Percentiles rank a stretch among this genome's conserved stretches.
These are phyloP conservation scores for Colletotrichum orbiculare DNA, from an alignment of 2,329 filamentous ascomycete species.

Conservation along the genomic window DNA sequence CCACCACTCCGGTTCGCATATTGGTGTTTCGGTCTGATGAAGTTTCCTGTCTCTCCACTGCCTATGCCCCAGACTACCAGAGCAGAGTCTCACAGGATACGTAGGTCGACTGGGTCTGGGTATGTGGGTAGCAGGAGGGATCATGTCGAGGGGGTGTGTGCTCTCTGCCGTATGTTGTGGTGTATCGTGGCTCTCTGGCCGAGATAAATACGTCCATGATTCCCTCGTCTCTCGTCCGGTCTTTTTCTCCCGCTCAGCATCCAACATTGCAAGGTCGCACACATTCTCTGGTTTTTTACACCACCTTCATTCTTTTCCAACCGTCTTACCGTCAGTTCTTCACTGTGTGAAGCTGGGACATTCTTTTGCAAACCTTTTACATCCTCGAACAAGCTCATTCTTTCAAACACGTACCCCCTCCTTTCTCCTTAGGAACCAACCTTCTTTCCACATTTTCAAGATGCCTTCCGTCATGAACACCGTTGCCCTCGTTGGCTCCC, in stretches of 20 bases:
- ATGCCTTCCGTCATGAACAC: conserved; percentile 29
- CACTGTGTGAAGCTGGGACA: conserved; percentile 38
- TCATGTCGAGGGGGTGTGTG: not conserved
- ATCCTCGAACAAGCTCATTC: conserved; percentile 27
- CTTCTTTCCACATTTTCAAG: conserved; percentile 3
- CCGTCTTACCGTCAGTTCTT: conserved; percentile 33
- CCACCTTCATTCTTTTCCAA: conserved; percentile 34
- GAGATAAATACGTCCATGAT: conserved; percentile 26
- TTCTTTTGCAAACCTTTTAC: conserved; percentile 34
- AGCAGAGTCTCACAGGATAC: too few species aligned
- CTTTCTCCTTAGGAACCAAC: conserved; percentile 9
- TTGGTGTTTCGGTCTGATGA: conserved; percentile 31
- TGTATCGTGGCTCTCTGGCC: not conserved
- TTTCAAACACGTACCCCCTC: conserved; percentile 3
- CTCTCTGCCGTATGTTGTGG: not conserved
- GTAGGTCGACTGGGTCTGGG: too few species aligned
- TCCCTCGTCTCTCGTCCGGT: not conserved
- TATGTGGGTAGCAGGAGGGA: too few species aligned
- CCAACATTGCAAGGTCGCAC: conserved; percentile 34
- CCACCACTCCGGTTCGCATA: conserved; percentile 30
- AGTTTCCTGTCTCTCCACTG: conserved; percentile 21
- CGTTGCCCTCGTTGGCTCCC: conserved; percentile 36
- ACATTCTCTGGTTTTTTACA: conserved; percentile 31
- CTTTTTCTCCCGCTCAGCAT: conserved; percentile 12
- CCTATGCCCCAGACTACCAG: conserved; percentile 2